phyloP scores from a whole-genome alignment of 306 rosid species.

The Corylus heterophylla region DNA sequence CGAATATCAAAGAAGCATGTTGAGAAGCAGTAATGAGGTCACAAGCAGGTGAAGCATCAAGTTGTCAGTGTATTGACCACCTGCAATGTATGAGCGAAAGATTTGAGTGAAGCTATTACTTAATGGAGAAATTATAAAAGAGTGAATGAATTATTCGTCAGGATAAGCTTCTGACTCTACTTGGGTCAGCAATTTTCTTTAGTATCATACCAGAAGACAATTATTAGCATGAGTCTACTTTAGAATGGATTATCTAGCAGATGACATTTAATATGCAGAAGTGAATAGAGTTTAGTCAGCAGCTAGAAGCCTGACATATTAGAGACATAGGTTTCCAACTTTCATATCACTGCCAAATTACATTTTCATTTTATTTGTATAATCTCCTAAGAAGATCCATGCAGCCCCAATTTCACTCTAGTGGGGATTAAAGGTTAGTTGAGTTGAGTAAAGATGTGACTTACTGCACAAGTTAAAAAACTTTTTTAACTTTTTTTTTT shows the following conservation, averaged over 20 bases:
- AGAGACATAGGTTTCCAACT: background rate
- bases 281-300: background rate
- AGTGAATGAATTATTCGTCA: no score
- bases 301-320: background rate
- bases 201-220: background rate
- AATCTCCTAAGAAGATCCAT: background rate
- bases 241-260: background rate
- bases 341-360: no score
- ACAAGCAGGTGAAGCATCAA: slow-evolving; percentile 38
- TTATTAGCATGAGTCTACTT: background rate
- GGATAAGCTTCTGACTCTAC: background rate
- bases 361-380: no score
- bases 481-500: no score
- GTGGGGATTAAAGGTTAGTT: background rate
- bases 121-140: background rate
- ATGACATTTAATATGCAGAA: background rate
- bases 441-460: background rate
- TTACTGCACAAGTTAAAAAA: no score
- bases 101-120: background rate
- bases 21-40: slow-evolving; percentile 25
- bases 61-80: slow-evolving; percentile 15
- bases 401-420: background rate
- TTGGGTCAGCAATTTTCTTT: background rate
- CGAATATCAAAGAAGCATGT: slow-evolving; percentile 14
- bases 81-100: slow-evolving; percentile 1